Evolutionary conservation across 345 rosid species (phyloP).

Genomic region (Conringia planisiliqua): DNA sequence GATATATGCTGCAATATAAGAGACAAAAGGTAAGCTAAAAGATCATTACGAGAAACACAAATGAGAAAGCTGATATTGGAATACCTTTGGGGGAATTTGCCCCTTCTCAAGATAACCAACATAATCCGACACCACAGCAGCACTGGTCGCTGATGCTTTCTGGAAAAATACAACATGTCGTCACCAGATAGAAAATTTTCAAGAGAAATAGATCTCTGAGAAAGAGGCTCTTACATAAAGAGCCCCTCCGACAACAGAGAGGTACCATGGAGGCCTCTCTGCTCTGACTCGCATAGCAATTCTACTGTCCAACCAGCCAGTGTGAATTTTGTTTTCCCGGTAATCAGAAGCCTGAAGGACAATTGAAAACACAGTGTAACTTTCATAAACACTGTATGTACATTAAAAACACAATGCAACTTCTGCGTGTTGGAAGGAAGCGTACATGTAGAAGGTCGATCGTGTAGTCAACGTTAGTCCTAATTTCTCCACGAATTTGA

Average conservation of each 20-base stretch:
- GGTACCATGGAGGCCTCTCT: slow-evolving; percentile 99
- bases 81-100: slow-evolving; percentile 99
- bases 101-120: slow-evolving; percentile 98
- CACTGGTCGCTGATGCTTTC: slow-evolving; percentile 97
- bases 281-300: slow-evolving; percentile 99
- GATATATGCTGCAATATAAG: slow-evolving; percentile 80
- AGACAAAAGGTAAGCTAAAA: slow-evolving; percentile 20
- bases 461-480: slow-evolving; percentile 95
- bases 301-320: slow-evolving; percentile 99
- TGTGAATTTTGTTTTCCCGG: slow-evolving; percentile 93
- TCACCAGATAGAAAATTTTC: slow-evolving; percentile 5
- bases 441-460: slow-evolving; percentile 93
- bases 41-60: slow-evolving; percentile 2
- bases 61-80: neutral
- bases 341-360: slow-evolving; percentile 83
- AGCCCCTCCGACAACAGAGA: slow-evolving; percentile 98
- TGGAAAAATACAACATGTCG: slow-evolving; percentile 36
- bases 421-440: slow-evolving; percentile 12
- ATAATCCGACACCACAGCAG: slow-evolving; percentile 95
- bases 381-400: neutral
- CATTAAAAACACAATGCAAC: slow-evolving; percentile 14
- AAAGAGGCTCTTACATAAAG: slow-evolving; percentile 64
- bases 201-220: neutral
- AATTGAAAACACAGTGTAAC: slow-evolving; percentile 13
- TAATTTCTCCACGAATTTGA: slow-evolving; percentile 98